Conservation (phyloP, 2,329 filamentous ascomycete species). For the Clarireedia paspali region DNA sequence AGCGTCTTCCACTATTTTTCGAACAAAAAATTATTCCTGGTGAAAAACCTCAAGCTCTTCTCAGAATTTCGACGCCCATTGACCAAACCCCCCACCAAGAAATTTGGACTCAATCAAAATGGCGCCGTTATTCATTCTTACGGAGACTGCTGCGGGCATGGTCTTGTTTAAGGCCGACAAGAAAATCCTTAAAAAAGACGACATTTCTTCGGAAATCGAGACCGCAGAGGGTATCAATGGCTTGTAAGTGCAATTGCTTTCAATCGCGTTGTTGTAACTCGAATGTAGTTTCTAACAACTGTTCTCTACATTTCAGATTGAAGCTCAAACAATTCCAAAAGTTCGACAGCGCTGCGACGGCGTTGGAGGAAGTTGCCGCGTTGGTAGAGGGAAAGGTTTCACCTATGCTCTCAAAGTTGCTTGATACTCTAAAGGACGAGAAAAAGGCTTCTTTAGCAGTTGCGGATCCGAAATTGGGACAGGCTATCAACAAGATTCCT, state of each 20-base stretch:
- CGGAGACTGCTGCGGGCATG: constrained; percentile 82
- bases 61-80: constrained; percentile 12
- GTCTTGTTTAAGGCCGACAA: constrained; percentile 98
- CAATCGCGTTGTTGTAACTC: constrained; percentile 2
- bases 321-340: constrained; percentile 97
- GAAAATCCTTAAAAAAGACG: constrained; percentile 88
- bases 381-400: constrained; percentile 94
- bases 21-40: constrained; percentile 19
- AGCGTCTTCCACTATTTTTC: constrained; percentile 15
- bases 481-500: constrained; percentile 86
- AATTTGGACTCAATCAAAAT: constrained; percentile 41
- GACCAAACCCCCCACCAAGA: constrained; percentile 10
- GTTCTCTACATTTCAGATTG: constrained; percentile 44
- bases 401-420: constrained; percentile 70
- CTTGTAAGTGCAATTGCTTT: constrained; percentile 53
- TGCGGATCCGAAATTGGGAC: constrained; percentile 85
- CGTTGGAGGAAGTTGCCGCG: constrained; percentile 82
- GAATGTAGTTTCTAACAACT: constrained; percentile 16
- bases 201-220: constrained; percentile 65
- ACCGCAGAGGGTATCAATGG: constrained; percentile 79
- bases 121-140: constrained; percentile 79
- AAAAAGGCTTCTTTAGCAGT: constrained; percentile 95
- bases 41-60: constrained; percentile 12
- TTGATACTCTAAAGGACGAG: constrained; percentile 90
- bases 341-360: constrained; percentile 87